These are phyloP conservation scores for Verticillium alfalfae DNA, from an alignment of 2,329 filamentous ascomycete genomes.

Conservation along the genomic window DNA sequence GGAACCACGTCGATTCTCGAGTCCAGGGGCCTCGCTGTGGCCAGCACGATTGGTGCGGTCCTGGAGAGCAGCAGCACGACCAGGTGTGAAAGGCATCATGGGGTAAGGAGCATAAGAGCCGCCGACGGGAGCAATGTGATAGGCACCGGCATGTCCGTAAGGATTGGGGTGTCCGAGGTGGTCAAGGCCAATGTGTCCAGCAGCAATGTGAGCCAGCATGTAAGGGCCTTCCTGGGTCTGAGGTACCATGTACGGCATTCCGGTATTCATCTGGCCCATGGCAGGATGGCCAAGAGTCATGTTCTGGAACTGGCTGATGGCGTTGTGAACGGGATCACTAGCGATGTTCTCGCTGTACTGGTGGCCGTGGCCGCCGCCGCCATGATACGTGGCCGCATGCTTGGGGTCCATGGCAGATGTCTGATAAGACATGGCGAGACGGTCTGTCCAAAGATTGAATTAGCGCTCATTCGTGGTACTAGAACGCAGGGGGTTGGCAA, in stretches of 20 bases:
- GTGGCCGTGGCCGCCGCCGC: slow-evolving; percentile 2
- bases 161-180: slow-evolving; percentile 15
- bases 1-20: slow-evolving; percentile 62
- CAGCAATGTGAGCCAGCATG: slow-evolving; percentile 28
- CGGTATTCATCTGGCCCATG: slow-evolving; percentile 22
- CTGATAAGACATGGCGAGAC: slow-evolving; percentile 25
- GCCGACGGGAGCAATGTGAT: slow-evolving; percentile 23
- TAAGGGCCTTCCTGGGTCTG: slow-evolving; percentile 28
- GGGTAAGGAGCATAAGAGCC: slow-evolving; percentile 25
- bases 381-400: slow-evolving; percentile 17
- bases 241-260: slow-evolving; percentile 27
- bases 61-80: slow-evolving; percentile 36
- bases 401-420: slow-evolving; percentile 30
- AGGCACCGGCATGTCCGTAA: slow-evolving; percentile 30
- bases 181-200: slow-evolving; percentile 27
- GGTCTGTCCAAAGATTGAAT: background rate
- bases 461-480: background rate
- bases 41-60: slow-evolving; percentile 36
- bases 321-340: slow-evolving; percentile 1
- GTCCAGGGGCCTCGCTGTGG: slow-evolving; percentile 47
- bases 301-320: slow-evolving; percentile 12
- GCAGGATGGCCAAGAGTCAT: slow-evolving; percentile 27
- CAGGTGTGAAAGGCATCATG: slow-evolving; percentile 47
- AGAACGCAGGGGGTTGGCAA: background rate
- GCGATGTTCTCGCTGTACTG: slow-evolving; percentile 11